These are phyloP conservation scores for Onygenales sp. DNA, from an alignment of 2,329 filamentous ascomycete species.

Conservation along the genomic window DNA sequence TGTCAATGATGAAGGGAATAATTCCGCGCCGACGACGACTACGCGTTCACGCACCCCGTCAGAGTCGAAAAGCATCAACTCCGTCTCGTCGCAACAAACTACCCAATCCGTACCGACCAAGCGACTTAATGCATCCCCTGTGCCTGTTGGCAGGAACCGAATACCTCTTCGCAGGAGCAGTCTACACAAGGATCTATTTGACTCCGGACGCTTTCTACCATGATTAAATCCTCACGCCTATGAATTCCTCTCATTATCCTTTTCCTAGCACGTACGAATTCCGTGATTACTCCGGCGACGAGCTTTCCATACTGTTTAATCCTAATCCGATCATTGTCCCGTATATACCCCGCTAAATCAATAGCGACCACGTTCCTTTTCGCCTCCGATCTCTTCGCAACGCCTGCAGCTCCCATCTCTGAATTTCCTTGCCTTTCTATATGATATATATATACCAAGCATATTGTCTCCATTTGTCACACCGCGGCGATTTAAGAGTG, in stretches of 20 bases:
- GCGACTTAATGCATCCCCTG: slow-evolving; percentile 1
- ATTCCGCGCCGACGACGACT: not conserved
- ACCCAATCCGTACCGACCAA: not conserved
- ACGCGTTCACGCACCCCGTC: not conserved
- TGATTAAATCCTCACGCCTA: not conserved
- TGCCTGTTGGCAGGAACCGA: slow-evolving; percentile 3
- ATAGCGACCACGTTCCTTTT: too few relatives aligned
- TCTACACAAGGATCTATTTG: slow-evolving; percentile 7
- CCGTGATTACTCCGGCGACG: not conserved
- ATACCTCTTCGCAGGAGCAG: slow-evolving; percentile 12
- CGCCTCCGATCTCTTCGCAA: not conserved
- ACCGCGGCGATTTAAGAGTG: too few relatives aligned
- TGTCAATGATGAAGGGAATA: not conserved
- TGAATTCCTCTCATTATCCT: not conserved
- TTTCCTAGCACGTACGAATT: not conserved
- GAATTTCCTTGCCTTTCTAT: slow-evolving; percentile 15
- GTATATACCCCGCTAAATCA: too few relatives aligned
- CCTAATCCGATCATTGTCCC: too few relatives aligned
- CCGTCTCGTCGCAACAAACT: slow-evolving; percentile 17
- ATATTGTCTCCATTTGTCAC: too few relatives aligned
- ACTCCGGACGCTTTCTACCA: slow-evolving; percentile 2
- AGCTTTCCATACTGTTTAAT: too few relatives aligned
- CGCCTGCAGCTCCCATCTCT: slow-evolving; percentile 14
- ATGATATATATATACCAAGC: not conserved
- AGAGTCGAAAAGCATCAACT: not conserved